Conservation (phyloP, 108 stramenopile species). For the Discostella stelligeroides region DNA sequence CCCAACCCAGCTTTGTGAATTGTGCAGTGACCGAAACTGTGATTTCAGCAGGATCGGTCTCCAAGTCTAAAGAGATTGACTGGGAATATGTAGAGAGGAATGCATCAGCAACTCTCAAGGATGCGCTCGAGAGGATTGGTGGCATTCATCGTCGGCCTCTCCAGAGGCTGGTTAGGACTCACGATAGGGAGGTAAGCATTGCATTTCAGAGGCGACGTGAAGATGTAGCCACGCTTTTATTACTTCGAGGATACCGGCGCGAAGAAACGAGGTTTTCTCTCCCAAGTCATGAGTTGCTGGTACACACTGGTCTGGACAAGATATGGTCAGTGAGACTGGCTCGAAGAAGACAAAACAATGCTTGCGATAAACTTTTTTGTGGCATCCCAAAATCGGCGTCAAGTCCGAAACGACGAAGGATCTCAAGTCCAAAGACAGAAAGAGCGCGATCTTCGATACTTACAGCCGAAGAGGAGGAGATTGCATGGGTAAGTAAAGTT, state of each 20-base stretch:
- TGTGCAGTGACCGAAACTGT: constrained; percentile 1
- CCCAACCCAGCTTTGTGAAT: no score
- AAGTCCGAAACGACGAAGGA: constrained; percentile 1
- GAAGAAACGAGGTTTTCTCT: constrained; percentile 12
- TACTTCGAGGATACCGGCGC: constrained; percentile 37
- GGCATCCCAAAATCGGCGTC: background rate
- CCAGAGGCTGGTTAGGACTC: constrained; percentile 24
- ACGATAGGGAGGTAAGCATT: constrained; percentile 15
- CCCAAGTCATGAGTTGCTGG: constrained; percentile 29
- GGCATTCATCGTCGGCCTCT: constrained; percentile 14
- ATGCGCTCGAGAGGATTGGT: constrained; percentile 8
- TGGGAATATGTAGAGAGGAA: constrained; percentile 29
- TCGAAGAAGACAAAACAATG: constrained; percentile 24
- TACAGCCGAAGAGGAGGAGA: constrained; percentile 25
- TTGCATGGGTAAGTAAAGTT: constrained; percentile 26
- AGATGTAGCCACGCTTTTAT: constrained; percentile 22
- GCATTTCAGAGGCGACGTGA: constrained; percentile 38
- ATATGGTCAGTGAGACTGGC: constrained; percentile 20
- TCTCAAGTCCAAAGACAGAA: background rate
- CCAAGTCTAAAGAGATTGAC: constrained; percentile 31
- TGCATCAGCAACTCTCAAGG: constrained; percentile 24
- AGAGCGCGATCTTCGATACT: constrained; percentile 13
- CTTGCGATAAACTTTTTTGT: constrained; percentile 24
- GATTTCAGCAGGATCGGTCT: constrained; percentile 29
- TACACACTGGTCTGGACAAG: constrained; percentile 23